Evolutionary conservation across 352 stramenopile species (phyloP).

Genomic region (Phytophthora ramorum): DNA sequence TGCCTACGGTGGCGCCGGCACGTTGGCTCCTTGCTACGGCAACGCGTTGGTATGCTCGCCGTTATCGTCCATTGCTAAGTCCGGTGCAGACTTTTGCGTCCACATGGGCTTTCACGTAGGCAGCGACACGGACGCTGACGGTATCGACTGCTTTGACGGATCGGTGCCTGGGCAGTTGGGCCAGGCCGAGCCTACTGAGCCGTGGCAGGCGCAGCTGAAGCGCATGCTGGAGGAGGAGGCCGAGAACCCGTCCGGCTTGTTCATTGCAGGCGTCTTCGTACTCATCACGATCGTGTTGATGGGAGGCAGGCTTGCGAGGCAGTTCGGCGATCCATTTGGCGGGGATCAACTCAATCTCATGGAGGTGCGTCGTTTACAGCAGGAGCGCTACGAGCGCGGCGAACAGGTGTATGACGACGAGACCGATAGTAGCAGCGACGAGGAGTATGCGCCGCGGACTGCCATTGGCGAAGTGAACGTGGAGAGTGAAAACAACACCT

Average conservation of each 20-base stretch:
- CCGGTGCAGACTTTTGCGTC: conserved; percentile 69
- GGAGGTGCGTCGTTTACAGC: conserved; percentile 74
- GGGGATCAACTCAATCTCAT: conserved; percentile 69
- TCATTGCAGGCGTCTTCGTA: conserved; percentile 71
- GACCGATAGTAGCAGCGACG: conserved; percentile 64
- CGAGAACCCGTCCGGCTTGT: conserved; percentile 67
- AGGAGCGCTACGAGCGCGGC: conserved; percentile 69
- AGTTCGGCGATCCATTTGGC: conserved; percentile 52
- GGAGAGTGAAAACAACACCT: conserved; percentile 10
- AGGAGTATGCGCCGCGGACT: conserved; percentile 23
- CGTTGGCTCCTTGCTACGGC: conserved; percentile 79
- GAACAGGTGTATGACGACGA: conserved; percentile 50
- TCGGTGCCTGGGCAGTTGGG: conserved; percentile 69
- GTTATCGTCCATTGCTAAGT: conserved; percentile 60
- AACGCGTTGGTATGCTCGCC: conserved; percentile 85
- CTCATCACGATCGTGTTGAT: conserved; percentile 63
- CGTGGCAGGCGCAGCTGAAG: conserved; percentile 58
- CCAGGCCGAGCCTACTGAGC: conserved; percentile 61
- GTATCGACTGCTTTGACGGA: conserved; percentile 84
- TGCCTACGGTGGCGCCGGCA: conserved; percentile 60
- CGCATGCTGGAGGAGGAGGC: conserved; percentile 74
- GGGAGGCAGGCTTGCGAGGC: conserved; percentile 52
- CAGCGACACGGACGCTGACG: conserved; percentile 66
- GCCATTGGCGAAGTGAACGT: conserved; percentile 6
- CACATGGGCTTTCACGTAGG: conserved; percentile 87